Evolutionary conservation across 108 stramenopile genomes (phyloP), one percentile per base, ranked within the genome.

Genomic region (Pseudonitzschia pungens): DNA sequence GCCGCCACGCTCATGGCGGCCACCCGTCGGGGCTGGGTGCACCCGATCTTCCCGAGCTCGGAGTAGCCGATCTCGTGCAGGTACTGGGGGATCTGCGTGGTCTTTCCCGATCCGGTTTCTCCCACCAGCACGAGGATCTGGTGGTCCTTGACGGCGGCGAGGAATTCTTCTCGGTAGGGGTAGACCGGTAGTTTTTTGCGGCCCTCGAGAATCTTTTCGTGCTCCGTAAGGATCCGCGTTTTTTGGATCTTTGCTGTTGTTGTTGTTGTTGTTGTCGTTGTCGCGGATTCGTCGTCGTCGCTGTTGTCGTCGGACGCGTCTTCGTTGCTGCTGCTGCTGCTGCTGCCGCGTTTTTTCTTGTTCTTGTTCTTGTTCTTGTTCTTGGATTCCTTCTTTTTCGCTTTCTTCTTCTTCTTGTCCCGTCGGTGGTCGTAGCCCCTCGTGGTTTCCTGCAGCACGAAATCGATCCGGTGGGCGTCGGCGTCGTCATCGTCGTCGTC

Each of bases 1-100:
- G 98, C 92, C 0, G 99, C 99, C 26, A 99, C 98, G 57, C 89
- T 91, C 98, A 99, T 98, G 20, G 99, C 99, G 31, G 99, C 99
- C 31, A 99, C 98, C 27, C 99, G 93, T 31, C 99, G 85, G 5
- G 99, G 99, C 78, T 97, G 99, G 36, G 99, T 99, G 70, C 98
- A 98, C 1, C 98, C 99, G 68, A 99, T 94, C 73, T 91, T 96
- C 32, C 99, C 99, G 12, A 98, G 75, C 75, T 98, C 92, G 18
- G 92, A 88, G 77, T 98, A 99, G 26, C 99, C 99, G 57, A 94
- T 96, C 80, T 99, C 99, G 72, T 98, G 92, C 5, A 99, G 86
- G 59, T 92, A 99, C 82, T 99, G 99, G 7, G 99, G 97, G 21
- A 92, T 84, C 57, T 99, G 99, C 14, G 99, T 98, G 14, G 96